A percentile compares a stretch with the other conserved stretches of the same genome.
phyloP scores from a whole-genome alignment of 768 basidiomycete genomes.

The Dioszegia hungarica region DNA sequence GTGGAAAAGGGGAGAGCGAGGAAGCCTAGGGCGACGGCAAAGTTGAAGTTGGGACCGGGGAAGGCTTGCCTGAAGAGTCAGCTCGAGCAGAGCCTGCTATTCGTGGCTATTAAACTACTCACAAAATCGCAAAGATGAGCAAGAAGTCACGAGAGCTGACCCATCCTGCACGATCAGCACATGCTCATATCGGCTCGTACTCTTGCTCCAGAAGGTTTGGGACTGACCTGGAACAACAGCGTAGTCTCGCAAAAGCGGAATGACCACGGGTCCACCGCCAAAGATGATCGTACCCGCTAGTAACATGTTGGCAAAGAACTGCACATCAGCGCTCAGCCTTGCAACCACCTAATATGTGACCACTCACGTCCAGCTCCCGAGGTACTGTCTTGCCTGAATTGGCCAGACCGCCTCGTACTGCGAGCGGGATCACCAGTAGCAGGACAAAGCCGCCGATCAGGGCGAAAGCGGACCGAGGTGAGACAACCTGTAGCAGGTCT shows the following conservation, averaged over 20 bases:
- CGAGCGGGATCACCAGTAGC: constrained; percentile 17
- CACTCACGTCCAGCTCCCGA: constrained; percentile 10
- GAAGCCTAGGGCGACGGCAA: constrained; percentile 56
- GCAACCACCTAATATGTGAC: background rate
- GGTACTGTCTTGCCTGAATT: constrained; percentile 12
- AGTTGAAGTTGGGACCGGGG: constrained; percentile 58
- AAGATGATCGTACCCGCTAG: constrained; percentile 36
- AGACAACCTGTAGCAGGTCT: constrained; percentile 8
- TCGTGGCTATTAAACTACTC: constrained; percentile 39
- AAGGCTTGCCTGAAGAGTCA: constrained; percentile 31
- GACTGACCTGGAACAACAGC: constrained; percentile 51
- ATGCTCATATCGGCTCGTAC: background rate
- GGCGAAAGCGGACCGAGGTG: constrained; percentile 8
- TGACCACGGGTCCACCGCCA: constrained; percentile 58
- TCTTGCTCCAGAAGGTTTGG: no score
- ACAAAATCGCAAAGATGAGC: constrained; percentile 56
- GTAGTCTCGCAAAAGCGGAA: constrained; percentile 57
- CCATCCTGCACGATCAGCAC: constrained; percentile 49
- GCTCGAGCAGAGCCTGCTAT: background rate
- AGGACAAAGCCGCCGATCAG: constrained; percentile 22
- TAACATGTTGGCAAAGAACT: constrained; percentile 24
- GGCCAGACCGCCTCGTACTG: constrained; percentile 6
- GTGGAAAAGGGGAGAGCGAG: constrained; percentile 49
- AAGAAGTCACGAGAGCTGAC: constrained; percentile 58
- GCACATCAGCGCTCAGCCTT: background rate